Evolutionary conservation across 345 rosid species (phyloP).

Genomic region (Boechera divaricarpa): DNA sequence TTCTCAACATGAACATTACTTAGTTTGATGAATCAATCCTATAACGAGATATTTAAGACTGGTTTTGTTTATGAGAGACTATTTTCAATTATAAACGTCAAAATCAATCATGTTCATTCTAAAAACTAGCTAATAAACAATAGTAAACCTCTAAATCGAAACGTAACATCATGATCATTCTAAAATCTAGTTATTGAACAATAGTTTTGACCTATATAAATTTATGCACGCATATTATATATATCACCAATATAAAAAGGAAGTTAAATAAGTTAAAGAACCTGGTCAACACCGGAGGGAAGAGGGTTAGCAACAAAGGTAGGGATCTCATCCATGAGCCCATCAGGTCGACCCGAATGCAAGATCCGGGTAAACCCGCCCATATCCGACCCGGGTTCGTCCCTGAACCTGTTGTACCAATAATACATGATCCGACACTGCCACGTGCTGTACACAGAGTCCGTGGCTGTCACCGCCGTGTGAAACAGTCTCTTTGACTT

Average conservation of each 20-base stretch:
- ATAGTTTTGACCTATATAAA: neutral
- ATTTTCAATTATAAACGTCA: conserved; percentile 2
- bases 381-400: conserved; percentile 73
- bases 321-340: conserved; percentile 91
- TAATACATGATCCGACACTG: conserved; percentile 97
- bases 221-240: neutral
- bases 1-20: neutral
- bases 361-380: conserved; percentile 97
- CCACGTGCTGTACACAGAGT: conserved; percentile 93
- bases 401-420: conserved; percentile 85
- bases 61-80: neutral
- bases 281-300: conserved; percentile 96
- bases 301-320: conserved; percentile 91
- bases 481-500: conserved; percentile 67
- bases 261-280: conserved; percentile 16
- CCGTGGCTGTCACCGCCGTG: conserved; percentile 95
- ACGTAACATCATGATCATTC: neutral
- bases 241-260: neutral
- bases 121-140: too few species aligned
- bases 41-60: neutral
- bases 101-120: too few species aligned
- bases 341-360: conserved; percentile 89
- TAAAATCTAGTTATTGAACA: neutral
- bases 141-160: neutral
- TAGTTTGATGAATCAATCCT: neutral